Evolutionary conservation across 768 basidiomycete species (phyloP).

Genomic region (Podaxis sp.): DNA sequence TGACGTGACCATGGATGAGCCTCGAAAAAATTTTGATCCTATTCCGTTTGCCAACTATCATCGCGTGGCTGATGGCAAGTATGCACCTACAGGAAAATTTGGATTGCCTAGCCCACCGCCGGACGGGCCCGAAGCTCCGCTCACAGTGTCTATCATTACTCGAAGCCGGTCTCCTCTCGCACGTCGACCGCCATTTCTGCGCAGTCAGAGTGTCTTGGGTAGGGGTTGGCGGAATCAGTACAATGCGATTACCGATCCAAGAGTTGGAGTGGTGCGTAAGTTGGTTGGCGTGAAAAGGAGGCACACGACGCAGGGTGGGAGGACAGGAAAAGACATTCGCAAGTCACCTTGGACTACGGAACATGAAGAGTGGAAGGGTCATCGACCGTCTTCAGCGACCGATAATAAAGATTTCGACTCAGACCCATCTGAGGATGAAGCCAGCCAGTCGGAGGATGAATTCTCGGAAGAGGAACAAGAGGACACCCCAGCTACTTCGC

Average conservation of each 20-base stretch:
- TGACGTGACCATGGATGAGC: constrained; percentile 17
- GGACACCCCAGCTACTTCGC: constrained; percentile 36
- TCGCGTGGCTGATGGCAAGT: constrained; percentile 66
- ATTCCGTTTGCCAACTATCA: constrained; percentile 70
- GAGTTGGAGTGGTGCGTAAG: constrained; percentile 63
- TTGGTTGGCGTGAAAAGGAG: constrained; percentile 72
- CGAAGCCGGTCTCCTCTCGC: constrained; percentile 15
- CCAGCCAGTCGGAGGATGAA: constrained; percentile 39
- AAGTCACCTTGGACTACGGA: constrained; percentile 42
- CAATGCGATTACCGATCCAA: constrained; percentile 61
- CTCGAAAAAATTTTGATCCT: constrained; percentile 48
- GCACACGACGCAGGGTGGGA: constrained; percentile 30
- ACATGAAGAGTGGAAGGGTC: constrained; percentile 44
- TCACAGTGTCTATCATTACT: constrained; percentile 19
- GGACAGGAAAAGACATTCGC: constrained; percentile 21
- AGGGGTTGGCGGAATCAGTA: constrained; percentile 52
- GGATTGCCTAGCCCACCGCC: constrained; percentile 59
- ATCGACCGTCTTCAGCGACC: constrained; percentile 24
- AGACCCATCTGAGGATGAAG: constrained; percentile 31
- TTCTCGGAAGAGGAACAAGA: constrained; percentile 67
- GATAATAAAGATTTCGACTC: constrained; percentile 27
- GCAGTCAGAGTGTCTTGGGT: constrained; percentile 1
- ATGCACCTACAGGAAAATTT: constrained; percentile 64
- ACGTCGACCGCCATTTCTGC: not conserved
- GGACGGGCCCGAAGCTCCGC: constrained; percentile 32